Evolutionary conservation across 176 grass and related monocot species (phyloP), one percentile per base, ranked within the genome.

Genomic region (Carex myosuroides): DNA sequence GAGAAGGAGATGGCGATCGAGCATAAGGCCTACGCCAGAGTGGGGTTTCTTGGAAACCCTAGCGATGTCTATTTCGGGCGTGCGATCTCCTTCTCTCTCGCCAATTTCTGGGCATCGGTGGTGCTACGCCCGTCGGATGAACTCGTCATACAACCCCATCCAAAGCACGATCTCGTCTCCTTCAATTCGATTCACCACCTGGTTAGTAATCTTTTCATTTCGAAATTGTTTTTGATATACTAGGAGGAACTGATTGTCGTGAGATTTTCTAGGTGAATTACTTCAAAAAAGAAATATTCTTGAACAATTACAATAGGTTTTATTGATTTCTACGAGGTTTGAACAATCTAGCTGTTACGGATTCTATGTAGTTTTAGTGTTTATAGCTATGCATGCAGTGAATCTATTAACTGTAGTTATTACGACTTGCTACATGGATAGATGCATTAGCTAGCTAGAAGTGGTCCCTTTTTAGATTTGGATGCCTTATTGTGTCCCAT

Each of bases 31-130:
- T 87, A 90, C 58, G 92, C 95, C 10, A 84, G 92, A 0, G 86
- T 93, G 17, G 95, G 95, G 0, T 87, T 98, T 52, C 67, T 98
- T 2, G 95, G 95, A 17, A 98, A 98, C 82, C 92, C 95, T 11
- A 94, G 95, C 84, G 95, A 98, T 41, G 57, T 97, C 17, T 97
- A 94, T 82, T 87, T 74, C 21, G 95, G 95, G 6, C 74, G 82
- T 16, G 69, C 86, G 6, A 64, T 98, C 20, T 92, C 95, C 70
- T 90, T 98, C 46, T 79, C 90, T 61, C 72, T 98, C n/a, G 79
- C 65, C 17, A 86, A 94, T 54, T 91, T 94, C 87, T 94, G 71
- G 66, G 92, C 92, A 33, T 86, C 92, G 35, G 95, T 98, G 59
- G 74, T 58, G 29, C 87, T 98, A 9, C 72, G 79, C n/a, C 89